These are phyloP conservation scores for Filosporella fistucella DNA, from an alignment of 495 filamentous ascomycete species.

Conservation along the genomic window DNA sequence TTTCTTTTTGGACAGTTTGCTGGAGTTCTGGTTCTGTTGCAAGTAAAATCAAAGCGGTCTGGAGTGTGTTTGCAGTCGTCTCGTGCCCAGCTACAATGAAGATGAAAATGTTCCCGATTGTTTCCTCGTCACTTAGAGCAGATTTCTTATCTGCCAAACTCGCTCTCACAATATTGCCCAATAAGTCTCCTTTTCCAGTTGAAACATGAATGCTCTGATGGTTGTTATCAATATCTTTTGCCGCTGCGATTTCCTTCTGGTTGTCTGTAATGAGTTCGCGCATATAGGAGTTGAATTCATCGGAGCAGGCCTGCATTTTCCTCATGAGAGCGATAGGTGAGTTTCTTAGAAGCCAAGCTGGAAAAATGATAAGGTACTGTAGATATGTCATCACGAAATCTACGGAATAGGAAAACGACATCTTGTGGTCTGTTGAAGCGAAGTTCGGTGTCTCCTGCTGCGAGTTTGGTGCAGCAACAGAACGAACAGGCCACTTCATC, in stretches of 20 bases:
- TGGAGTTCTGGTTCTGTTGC: slow-evolving; percentile 54
- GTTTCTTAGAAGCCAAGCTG: slow-evolving; percentile 5
- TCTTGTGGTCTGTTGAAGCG: not conserved
- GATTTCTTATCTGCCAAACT: not conserved
- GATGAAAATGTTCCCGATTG: slow-evolving; percentile 67
- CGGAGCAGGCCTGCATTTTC: slow-evolving; percentile 27
- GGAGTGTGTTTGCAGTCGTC: slow-evolving; percentile 61
- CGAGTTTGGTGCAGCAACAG: not conserved
- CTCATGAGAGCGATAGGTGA: slow-evolving; percentile 24
- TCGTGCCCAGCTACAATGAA: slow-evolving; percentile 68
- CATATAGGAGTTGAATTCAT: slow-evolving; percentile 47
- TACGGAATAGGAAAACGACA: not conserved
- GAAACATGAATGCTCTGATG: too few species aligned
- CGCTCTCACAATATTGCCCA: slow-evolving; percentile 26
- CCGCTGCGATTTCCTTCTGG: slow-evolving; percentile 28
- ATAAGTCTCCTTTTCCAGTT: slow-evolving; percentile 31
- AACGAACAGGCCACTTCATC: slow-evolving; percentile 1
- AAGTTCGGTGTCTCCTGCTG: not conserved
- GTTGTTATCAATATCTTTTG: too few species aligned
- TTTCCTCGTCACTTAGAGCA: slow-evolving; percentile 33
- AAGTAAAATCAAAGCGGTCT: slow-evolving; percentile 49
- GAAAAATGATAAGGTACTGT: slow-evolving; percentile 24
- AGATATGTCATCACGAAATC: slow-evolving; percentile 24
- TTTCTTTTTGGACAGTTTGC: slow-evolving; percentile 53
- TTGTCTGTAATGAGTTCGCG: slow-evolving; percentile 37